Evolutionary conservation across 441 rosid species (phyloP).

Genomic region (Pelargonium myrrhifolium): DNA sequence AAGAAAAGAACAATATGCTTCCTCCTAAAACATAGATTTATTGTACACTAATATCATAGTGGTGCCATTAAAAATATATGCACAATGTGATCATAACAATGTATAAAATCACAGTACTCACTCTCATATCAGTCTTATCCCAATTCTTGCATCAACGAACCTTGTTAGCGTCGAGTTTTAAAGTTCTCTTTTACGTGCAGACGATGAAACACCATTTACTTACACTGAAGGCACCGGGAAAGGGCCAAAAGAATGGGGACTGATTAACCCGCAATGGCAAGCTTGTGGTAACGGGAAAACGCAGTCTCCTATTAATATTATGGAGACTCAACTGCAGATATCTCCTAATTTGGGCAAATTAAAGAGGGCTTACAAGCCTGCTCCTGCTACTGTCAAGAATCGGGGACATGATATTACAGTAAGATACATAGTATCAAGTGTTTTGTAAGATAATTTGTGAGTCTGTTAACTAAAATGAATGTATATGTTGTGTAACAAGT

Average conservation of each 20-base stretch:
- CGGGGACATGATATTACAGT: slow-evolving; percentile 55
- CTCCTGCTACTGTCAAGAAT: slow-evolving; percentile 35
- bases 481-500: slow-evolving; percentile 16
- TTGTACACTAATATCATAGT: no score
- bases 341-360: slow-evolving; percentile 24
- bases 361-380: slow-evolving; percentile 37
- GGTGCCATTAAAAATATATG: no score
- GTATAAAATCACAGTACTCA: no score
- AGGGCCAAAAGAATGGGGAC: slow-evolving; percentile 31
- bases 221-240: slow-evolving; percentile 29
- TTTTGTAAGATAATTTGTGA: no score
- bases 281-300: slow-evolving; percentile 37
- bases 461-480: background rate
- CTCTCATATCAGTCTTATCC: no score
- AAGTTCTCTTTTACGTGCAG: slow-evolving; percentile 12
- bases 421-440: background rate
- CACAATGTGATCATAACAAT: no score
- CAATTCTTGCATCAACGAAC: background rate
- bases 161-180: no score
- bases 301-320: slow-evolving; percentile 65
- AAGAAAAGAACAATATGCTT: no score
- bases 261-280: slow-evolving; percentile 38
- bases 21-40: no score
- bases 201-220: slow-evolving; percentile 32
- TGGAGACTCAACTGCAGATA: slow-evolving; percentile 18